Conservation (phyloP, 148 eudicot genomes). For the Amaranthus cruentus region DNA sequence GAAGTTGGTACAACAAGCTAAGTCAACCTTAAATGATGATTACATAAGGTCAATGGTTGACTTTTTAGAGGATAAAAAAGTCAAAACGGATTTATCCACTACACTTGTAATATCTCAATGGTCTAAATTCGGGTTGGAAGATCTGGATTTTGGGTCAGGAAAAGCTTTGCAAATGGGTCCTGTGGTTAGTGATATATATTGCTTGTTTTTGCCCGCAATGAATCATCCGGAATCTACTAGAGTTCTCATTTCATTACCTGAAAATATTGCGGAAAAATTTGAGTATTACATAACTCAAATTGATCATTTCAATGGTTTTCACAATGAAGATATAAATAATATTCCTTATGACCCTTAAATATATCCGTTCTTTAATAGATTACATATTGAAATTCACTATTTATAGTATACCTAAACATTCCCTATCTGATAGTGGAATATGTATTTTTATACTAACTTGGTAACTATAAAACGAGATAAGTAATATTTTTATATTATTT, state of each 20-base stretch:
- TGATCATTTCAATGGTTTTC: conserved; percentile 20
- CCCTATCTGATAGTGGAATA: too few species aligned
- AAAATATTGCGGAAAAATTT: conserved; percentile 44
- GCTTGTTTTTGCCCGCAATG: conserved; percentile 68
- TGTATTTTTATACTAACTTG: not conserved
- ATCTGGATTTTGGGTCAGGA: conserved; percentile 80
- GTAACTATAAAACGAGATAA: not conserved
- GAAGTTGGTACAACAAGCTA: conserved; percentile 70
- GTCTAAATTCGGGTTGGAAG: conserved; percentile 75
- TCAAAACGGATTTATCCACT: conserved; percentile 47
- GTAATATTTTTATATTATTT: not conserved
- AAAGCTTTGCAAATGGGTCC: conserved; percentile 82
- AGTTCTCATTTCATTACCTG: conserved; percentile 72
- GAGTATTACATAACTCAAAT: conserved; percentile 60
- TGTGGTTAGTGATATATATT: conserved; percentile 67
- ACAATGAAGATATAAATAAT: not conserved
- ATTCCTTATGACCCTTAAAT: too few species aligned
- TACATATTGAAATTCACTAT: too few species aligned
- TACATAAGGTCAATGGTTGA: conserved; percentile 56
- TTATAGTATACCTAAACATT: too few species aligned
- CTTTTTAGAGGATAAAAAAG: conserved; percentile 54
- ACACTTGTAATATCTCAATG: conserved; percentile 83
- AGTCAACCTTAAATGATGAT: conserved; percentile 42
- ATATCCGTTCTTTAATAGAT: too few species aligned
- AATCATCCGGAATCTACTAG: conserved; percentile 46